Percentiles rank a stretch among this genome's conserved stretches.
Evolutionary conservation across 1,284 basidiomycete species (phyloP).

Genomic region (Bondarzewia mesenterica): DNA sequence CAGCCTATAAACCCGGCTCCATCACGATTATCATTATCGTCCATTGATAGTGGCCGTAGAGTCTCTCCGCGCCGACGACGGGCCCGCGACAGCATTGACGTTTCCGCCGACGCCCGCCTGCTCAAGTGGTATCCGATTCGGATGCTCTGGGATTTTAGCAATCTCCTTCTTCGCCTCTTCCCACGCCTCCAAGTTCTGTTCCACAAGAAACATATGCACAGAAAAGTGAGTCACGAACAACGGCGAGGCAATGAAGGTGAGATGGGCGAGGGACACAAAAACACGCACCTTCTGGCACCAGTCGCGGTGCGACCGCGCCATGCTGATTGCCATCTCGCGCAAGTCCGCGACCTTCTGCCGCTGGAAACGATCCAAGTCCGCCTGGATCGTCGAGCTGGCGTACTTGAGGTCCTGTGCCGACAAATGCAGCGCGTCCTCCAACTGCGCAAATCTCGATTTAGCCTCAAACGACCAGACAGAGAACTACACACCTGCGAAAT

Average conservation of each 20-base stretch:
- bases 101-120: constrained; percentile 22
- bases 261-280: not conserved
- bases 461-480: constrained; percentile 1
- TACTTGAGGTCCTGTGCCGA: constrained; percentile 92
- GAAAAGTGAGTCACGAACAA: constrained; percentile 1
- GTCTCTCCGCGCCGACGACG: constrained; percentile 42
- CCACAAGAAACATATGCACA: constrained; percentile 4
- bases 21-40: constrained; percentile 22
- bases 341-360: constrained; percentile 97
- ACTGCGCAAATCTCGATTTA: constrained; percentile 34
- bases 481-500: constrained; percentile 73
- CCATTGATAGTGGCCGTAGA: constrained; percentile 51
- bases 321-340: constrained; percentile 84
- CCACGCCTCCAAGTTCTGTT: constrained; percentile 92
- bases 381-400: constrained; percentile 92
- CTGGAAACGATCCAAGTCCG: constrained; percentile 96
- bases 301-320: constrained; percentile 87
- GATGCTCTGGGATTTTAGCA: constrained; percentile 82
- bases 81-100: constrained; percentile 10
- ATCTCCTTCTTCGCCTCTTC: constrained; percentile 91
- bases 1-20: too few species aligned
- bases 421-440: constrained; percentile 88
- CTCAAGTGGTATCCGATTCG: constrained; percentile 49
- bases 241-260: constrained; percentile 4
- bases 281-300: constrained; percentile 84